Conservation (phyloP, 768 basidiomycete species). For the Cystobasidium onofrii region DNA sequence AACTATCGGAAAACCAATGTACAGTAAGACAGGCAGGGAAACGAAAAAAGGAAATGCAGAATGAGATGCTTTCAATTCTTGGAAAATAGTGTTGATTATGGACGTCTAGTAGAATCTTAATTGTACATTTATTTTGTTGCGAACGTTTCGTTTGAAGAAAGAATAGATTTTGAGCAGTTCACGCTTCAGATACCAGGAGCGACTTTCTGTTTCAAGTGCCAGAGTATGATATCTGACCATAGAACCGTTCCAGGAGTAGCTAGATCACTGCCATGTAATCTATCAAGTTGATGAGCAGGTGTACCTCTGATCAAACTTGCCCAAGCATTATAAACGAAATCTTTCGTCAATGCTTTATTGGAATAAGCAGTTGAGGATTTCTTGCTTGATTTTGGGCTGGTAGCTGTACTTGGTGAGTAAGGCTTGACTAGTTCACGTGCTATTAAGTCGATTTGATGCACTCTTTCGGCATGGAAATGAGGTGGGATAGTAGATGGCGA, state of each 20-base stretch:
- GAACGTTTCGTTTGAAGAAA: background rate
- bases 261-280: slow-evolving; percentile 40
- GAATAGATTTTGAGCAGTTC: no score
- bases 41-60: background rate
- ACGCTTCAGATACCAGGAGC: background rate
- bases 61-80: background rate
- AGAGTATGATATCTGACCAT: slow-evolving; percentile 40
- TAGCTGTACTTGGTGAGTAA: background rate
- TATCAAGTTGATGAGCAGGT: slow-evolving; percentile 38
- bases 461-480: slow-evolving; percentile 37
- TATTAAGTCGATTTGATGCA: slow-evolving; percentile 38
- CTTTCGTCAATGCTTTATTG: slow-evolving; percentile 1
- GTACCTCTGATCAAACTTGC: slow-evolving; percentile 37
- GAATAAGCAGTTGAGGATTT: background rate
- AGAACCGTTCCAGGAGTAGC: slow-evolving; percentile 34
- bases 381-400: background rate
- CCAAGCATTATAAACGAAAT: slow-evolving; percentile 39
- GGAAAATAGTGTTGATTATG: background rate
- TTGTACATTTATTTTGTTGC: background rate
- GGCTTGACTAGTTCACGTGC: slow-evolving; percentile 38
- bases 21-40: no score
- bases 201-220: slow-evolving; percentile 33
- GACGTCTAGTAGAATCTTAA: background rate
- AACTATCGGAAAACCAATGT: background rate
- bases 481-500: slow-evolving; percentile 17